Base-by-base conservation (phyloP, 1,284 basidiomycete genomes). In the Ceratobasidium sp. region DNA sequence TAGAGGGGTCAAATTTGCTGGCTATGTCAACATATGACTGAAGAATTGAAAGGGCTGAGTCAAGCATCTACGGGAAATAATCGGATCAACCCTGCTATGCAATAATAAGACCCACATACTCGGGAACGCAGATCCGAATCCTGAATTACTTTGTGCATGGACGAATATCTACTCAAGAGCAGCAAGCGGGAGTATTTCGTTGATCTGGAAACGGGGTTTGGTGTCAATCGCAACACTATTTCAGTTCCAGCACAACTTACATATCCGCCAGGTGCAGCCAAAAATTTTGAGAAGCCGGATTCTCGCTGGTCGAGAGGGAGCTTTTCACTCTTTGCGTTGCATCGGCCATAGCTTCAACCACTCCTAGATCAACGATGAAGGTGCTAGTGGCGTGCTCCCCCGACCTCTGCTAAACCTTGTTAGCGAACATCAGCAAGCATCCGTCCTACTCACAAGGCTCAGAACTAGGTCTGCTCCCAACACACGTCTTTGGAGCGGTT, bases 181-280 rank as follows among this genome's bases (percentile, higher is more conserved):
- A 69, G 39, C 14, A 69, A 31, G 19, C 66, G 51, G 16, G 66
- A 69, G 41, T 69, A 69, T 46, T 48, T 53, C 16, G 66, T 69
- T n/a, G 66, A 43, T 24, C 66, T 69, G 22, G 8, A 22, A 37
- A 5, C 5, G 24, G 3, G 22, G n/a, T 39, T 66, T 41, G 41
- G 43, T 19, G 29, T 11, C 11, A 37, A 22, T 31, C 29, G n/a
- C n/a, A n/a, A n/a, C n/a, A n/a, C n/a, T n/a, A 14, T 29, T 37
- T 24, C 31, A 27, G 43, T 19, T 4, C 14, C 49, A 31, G 13
- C 31, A 51, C n/a, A 31, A 46, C 66, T 29, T 39, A 69, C 66
- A 58, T 69, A 16, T 69, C 24, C 31, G 66, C 66, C 66, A 56
- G 22, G n/a, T 58, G 37, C 8, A 58, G 19, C 66, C 66, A 69